phyloP scores from a whole-genome alignment of 805 yeast species.

The Ogataea salicorniae region DNA sequence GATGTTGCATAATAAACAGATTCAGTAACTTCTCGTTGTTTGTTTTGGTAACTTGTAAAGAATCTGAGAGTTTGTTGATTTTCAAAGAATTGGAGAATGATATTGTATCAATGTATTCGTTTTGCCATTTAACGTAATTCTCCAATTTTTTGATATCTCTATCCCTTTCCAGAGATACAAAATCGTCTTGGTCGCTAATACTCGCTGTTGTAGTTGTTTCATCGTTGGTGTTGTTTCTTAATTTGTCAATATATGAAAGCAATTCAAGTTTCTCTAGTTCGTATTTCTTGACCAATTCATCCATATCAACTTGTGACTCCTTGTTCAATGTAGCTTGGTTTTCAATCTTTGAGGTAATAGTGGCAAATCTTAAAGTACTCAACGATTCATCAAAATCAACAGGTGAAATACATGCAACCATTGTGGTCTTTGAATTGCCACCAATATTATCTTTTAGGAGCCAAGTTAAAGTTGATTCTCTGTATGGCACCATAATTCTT shows the following conservation, averaged over 20 bases:
- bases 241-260: conserved; percentile 12
- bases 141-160: conserved; percentile 16
- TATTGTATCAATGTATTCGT: conserved; percentile 20
- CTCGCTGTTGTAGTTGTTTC: neutral
- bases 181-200: neutral
- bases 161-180: neutral
- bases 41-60: conserved; percentile 1
- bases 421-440: conserved; percentile 79
- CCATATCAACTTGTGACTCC: conserved; percentile 37
- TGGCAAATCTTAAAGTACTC: conserved; percentile 75
- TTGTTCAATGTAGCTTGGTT: conserved; percentile 52
- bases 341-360: conserved; percentile 63
- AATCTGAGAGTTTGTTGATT: conserved; percentile 2
- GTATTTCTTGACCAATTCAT: conserved; percentile 23
- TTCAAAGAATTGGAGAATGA: conserved; percentile 15
- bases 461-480: conserved; percentile 76
- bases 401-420: conserved; percentile 84
- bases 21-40: conserved; percentile 8
- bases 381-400: conserved; percentile 71
- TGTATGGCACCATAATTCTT: conserved; percentile 49
- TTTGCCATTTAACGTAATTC: conserved; percentile 23
- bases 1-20: neutral
- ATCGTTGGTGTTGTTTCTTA: conserved; percentile 5
- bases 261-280: conserved; percentile 23
- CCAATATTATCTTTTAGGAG: conserved; percentile 68